These are phyloP conservation scores for Hibiscus trionum DNA, from an alignment of 345 rosid genomes.

Conservation along the genomic window DNA sequence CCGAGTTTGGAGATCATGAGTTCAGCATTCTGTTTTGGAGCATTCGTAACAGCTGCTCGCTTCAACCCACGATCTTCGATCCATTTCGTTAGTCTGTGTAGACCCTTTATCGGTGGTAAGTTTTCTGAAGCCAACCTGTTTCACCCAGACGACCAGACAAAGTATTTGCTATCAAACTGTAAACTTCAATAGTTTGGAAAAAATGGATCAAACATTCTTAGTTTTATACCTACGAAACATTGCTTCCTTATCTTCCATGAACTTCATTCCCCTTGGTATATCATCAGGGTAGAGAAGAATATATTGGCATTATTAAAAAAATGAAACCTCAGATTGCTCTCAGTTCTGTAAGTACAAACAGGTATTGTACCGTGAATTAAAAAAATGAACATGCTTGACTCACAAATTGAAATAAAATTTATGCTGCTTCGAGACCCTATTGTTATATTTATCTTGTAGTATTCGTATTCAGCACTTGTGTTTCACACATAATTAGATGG, in stretches of 20 bases:
- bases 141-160: not conserved
- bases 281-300: slow-evolving; percentile 58
- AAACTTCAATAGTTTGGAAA: not conserved
- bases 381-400: not conserved
- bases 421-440: not conserved
- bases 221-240: slow-evolving; percentile 52
- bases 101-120: slow-evolving; percentile 52
- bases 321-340: not conserved
- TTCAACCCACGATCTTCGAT: slow-evolving; percentile 73
- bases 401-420: not conserved
- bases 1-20: slow-evolving; percentile 74
- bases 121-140: slow-evolving; percentile 63
- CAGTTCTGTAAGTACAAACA: not conserved
- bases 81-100: slow-evolving; percentile 70
- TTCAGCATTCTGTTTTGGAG: slow-evolving; percentile 82
- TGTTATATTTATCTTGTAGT: too few species aligned
- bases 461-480: not conserved
- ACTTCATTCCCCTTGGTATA: slow-evolving; percentile 47
- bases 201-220: not conserved
- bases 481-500: not conserved
- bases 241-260: slow-evolving; percentile 76
- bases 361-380: not conserved
- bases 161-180: not conserved
- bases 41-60: slow-evolving; percentile 95
- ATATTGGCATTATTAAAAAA: not conserved